Evolutionary conservation across 164 flowering plant species (phyloP), one percentile per base, ranked within the genome.

Genomic region (Sextonia rubra): DNA sequence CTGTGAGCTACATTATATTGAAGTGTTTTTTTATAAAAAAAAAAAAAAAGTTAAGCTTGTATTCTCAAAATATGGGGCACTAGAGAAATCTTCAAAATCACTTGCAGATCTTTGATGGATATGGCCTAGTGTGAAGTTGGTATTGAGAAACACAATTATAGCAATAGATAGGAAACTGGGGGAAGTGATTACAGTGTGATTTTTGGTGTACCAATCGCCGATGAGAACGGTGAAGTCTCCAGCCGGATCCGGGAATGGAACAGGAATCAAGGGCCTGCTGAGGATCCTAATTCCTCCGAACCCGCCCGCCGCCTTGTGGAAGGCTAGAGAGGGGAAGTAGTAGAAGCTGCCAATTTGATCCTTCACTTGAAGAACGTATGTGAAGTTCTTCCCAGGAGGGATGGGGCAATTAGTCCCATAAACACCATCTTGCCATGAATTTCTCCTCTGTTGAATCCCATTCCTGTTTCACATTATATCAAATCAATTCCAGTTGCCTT

Each of bases 341-440:
- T 62, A 92, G 79, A 86, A 92, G 79, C 89, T 90, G 1, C 95
- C 98, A 23, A 93, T 93, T 73, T 93, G 98, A 74, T 93, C 97
- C 73, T 93, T 93, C 75, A 87, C 84, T 69, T 93, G 98, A 3
- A 93, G 66, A 7, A 3, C 75, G 85, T 90, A 93, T 7, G 98
- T 93, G 80, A 80, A 93, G 80, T 91, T 93, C 76, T 78, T 80
- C 24, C 97, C 95, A 0, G 97, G 91, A 18, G 92, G 95, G 49
- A 93, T 93, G 9, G 98, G 95, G 64, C 98, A 93, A n/a, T 87
- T 93, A 0, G 97, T 91, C 27, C 97, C 98, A 25, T 75, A 84
- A 8, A 90, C 94, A 27, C 98, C 98, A 73, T 91, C 97, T 83
- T 89, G 71, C 73, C 70, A 93, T 18, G 98, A 93, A 71, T 93